These are phyloP conservation scores for Cyclostephanos tholiformis DNA, from an alignment of 108 stramenopile species.

Conservation along the genomic window DNA sequence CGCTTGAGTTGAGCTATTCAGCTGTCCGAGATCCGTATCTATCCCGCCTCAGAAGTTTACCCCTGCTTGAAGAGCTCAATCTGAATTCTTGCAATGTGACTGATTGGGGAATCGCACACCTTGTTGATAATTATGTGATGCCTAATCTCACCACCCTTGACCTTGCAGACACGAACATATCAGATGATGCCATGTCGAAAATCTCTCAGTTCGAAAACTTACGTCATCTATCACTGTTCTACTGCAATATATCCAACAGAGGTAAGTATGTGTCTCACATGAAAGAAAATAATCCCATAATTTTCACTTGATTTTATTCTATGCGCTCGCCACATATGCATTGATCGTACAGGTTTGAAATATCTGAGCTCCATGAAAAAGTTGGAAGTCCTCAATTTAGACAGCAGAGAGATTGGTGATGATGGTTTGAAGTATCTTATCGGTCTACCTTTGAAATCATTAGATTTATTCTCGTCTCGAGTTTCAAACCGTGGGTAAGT, in stretches of 20 bases:
- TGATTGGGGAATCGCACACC: conserved; percentile 73
- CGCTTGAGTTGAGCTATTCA: conserved; percentile 75
- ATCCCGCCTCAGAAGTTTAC: conserved; percentile 55
- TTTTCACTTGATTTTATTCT: background rate
- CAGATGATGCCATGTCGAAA: conserved; percentile 74
- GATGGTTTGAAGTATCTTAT: conserved; percentile 64
- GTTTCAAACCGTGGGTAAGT: conserved; percentile 72
- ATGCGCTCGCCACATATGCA: background rate
- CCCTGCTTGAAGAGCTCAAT: conserved; percentile 76
- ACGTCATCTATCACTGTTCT: conserved; percentile 76
- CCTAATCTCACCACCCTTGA: conserved; percentile 78
- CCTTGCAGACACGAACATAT: conserved; percentile 81
- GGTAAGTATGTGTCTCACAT: background rate
- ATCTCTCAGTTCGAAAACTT: conserved; percentile 76
- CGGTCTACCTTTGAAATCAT: conserved; percentile 57
- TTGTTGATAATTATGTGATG: conserved; percentile 75
- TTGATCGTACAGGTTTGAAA: conserved; percentile 55
- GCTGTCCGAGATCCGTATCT: conserved; percentile 76
- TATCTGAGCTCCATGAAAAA: conserved; percentile 62
- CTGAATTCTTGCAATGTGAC: conserved; percentile 78
- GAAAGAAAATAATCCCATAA: background rate
- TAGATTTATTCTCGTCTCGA: conserved; percentile 83
- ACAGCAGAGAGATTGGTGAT: conserved; percentile 82
- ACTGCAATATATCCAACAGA: conserved; percentile 72
- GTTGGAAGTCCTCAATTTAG: conserved; percentile 73